Evolutionary conservation across 2,329 filamentous ascomycete species (phyloP), one percentile per base, ranked within the genome.

Genomic region (Pseudogymnoascus sp.): DNA sequence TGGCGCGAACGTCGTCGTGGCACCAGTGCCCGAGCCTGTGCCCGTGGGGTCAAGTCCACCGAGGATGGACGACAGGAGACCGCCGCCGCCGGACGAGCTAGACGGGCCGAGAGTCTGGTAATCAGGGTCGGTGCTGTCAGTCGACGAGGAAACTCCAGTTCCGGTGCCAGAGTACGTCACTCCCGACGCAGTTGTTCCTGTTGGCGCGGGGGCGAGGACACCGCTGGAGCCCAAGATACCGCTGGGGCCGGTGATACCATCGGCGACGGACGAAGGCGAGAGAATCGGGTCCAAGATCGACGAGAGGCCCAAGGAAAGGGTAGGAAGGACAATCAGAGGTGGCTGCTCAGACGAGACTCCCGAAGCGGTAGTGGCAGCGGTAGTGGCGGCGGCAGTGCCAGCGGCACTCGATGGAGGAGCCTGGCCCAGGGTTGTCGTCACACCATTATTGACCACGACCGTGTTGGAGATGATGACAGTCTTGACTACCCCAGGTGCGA

Each of bases 91-190:
- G 19, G 46, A 31, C n/a, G 46, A 53, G 46, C 26, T 53, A 26
- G 46, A 19, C 4, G 46, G 26, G n/a, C 2, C 6, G 2, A 53
- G 46, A 16, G 46, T 53, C 46, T 53, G 26, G n/a, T 19, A 31
- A 16, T 53, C 26, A 73, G 60, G 66, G 41, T 69, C 72, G 24
- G 69, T 63, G 4, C 70, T 63, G 3, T 56, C 50, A 24, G 69
- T 61, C 10, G 68, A 61, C 5, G 62, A 53, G 28, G 64, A 50
- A 33, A 46, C 46, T 60, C 67, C 67, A 31, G 66, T 60, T 7
- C 65, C 37, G 4, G 63, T 40, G n/a, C 64, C 56, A 3, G 66
- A 38, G n/a, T 67, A 66, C 12, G 59, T 33, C 5, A 62, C 62
- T 35, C 60, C 14, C 12, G 38, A 12, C n/a, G 56, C 26, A 59